Evolutionary conservation across 345 rosid species (phyloP).

Genomic region (Eucalyptus microcorys): DNA sequence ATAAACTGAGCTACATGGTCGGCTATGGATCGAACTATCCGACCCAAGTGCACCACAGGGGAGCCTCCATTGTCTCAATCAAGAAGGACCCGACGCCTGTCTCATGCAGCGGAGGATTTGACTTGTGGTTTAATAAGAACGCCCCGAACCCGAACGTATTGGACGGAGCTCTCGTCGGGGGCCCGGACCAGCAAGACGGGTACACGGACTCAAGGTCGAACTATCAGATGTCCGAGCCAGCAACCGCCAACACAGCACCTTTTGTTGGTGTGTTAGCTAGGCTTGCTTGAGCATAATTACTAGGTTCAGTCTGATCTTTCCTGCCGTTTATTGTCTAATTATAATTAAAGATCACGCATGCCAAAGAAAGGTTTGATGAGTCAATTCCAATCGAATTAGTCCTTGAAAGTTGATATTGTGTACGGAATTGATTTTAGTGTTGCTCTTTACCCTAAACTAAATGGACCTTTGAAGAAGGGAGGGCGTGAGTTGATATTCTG

Average conservation of each 20-base stretch:
- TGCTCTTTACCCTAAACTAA: not conserved
- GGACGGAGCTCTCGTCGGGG: conserved; percentile 65
- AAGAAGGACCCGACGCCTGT: conserved; percentile 10
- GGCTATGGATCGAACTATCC: conserved; percentile 40
- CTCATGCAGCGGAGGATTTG: conserved; percentile 22
- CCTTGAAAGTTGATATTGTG: not conserved
- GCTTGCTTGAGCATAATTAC: not conserved
- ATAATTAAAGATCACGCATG: not conserved
- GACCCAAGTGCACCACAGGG: conserved; percentile 35
- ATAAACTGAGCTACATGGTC: conserved; percentile 35
- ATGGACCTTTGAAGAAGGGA: not conserved
- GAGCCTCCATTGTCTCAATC: conserved; percentile 30
- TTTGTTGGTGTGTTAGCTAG: conserved; percentile 56
- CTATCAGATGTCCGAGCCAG: conserved; percentile 42
- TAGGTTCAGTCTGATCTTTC: not conserved
- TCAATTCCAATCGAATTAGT: not conserved
- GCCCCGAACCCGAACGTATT: conserved; percentile 52
- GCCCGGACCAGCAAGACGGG: conserved; percentile 55
- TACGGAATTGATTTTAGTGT: not conserved
- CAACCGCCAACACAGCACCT: conserved; percentile 45
- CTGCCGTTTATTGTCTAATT: not conserved
- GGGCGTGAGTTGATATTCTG: not conserved
- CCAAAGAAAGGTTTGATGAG: not conserved
- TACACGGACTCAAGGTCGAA: conserved; percentile 38
- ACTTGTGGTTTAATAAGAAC: conserved; percentile 24